These are phyloP conservation scores for Coffea canephora DNA, from an alignment of 257 asterid species.

Conservation along the genomic window DNA sequence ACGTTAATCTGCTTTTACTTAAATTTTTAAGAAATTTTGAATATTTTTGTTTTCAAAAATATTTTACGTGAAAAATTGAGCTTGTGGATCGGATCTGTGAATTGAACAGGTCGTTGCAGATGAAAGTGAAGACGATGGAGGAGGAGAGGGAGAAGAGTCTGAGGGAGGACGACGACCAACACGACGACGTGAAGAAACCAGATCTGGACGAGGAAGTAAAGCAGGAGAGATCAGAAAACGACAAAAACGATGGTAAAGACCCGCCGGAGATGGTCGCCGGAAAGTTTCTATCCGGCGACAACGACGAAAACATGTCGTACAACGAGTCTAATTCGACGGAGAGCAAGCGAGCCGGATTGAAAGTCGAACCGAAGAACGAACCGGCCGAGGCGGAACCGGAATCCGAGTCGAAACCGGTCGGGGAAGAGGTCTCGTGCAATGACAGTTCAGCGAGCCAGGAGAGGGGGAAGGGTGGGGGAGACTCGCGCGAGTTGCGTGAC, in stretches of 20 bases:
- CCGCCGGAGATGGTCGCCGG: constrained; percentile 26
- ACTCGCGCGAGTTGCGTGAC: constrained; percentile 30
- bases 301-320: constrained; percentile 35
- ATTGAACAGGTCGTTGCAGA: constrained; percentile 39
- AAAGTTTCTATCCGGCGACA: constrained; percentile 13
- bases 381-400: constrained; percentile 26
- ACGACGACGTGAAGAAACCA: constrained; percentile 25
- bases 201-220: constrained; percentile 36
- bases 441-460: constrained; percentile 38
- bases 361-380: constrained; percentile 21
- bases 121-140: constrained; percentile 42
- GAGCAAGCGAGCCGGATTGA: constrained; percentile 15
- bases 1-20: not conserved
- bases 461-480: constrained; percentile 16
- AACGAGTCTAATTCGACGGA: constrained; percentile 47
- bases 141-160: constrained; percentile 37
- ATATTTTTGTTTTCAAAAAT: not conserved
- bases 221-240: constrained; percentile 36
- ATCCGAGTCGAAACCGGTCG: constrained; percentile 16
- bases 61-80: constrained; percentile 13
- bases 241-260: constrained; percentile 15
- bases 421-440: constrained; percentile 36
- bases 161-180: constrained; percentile 6
- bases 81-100: constrained; percentile 29
- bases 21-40: not conserved